These are phyloP conservation scores for Aspergillus egyptiacus DNA, from an alignment of 495 filamentous ascomycete genomes.

Conservation along the genomic window DNA sequence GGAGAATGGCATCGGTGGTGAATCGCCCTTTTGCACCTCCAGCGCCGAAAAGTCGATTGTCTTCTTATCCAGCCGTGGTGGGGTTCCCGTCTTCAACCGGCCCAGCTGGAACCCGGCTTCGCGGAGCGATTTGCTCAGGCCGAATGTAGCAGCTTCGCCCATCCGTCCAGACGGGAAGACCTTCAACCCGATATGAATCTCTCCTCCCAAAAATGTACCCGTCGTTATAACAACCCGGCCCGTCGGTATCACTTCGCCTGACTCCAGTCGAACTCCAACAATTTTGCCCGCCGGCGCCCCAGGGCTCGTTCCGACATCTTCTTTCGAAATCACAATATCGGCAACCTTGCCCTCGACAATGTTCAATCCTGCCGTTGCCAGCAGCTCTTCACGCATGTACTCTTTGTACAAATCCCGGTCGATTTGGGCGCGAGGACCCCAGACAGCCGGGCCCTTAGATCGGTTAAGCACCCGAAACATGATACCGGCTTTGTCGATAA, in stretches of 20 bases:
- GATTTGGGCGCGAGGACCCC: slow-evolving; percentile 95
- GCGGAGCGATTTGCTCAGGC: slow-evolving; percentile 82
- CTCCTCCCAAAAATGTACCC: slow-evolving; percentile 90
- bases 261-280: slow-evolving; percentile 79
- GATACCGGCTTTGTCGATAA: slow-evolving; percentile 88
- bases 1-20: slow-evolving; percentile 85
- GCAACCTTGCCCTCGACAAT: slow-evolving; percentile 84
- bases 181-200: slow-evolving; percentile 92
- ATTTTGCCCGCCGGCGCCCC: slow-evolving; percentile 62
- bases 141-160: slow-evolving; percentile 90
- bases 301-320: slow-evolving; percentile 37
- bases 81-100: slow-evolving; percentile 91
- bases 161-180: slow-evolving; percentile 82
- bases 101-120: slow-evolving; percentile 90
- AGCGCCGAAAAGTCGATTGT: slow-evolving; percentile 75
- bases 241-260: slow-evolving; percentile 77
- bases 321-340: slow-evolving; percentile 70
- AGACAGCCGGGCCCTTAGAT: slow-evolving; percentile 90
- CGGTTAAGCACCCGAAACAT: slow-evolving; percentile 86
- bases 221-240: slow-evolving; percentile 88
- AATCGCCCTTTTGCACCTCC: slow-evolving; percentile 70
- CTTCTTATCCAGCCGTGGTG: slow-evolving; percentile 74
- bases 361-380: slow-evolving; percentile 65
- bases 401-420: slow-evolving; percentile 85
- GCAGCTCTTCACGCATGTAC: slow-evolving; percentile 85